Evolutionary conservation across 306 rosid genomes (phyloP), one percentile per base, ranked within the genome.

Genomic region (Quercus glauca): DNA sequence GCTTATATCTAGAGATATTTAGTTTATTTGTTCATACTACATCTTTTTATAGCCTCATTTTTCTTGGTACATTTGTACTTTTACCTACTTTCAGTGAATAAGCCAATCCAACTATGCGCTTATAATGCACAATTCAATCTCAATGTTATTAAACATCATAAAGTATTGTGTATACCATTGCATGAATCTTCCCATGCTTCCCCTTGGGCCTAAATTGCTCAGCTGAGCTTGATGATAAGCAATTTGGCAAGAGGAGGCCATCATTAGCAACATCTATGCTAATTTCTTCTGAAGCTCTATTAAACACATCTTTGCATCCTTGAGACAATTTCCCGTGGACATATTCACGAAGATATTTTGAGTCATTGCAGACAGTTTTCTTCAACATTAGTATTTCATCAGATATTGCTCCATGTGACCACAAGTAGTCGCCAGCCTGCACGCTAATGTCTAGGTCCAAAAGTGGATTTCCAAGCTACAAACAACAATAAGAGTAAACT

Each of bases 391-490:
- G 70, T 29, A 43, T 64, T 64, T 64, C 23, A 28, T 64, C 45
- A 29, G 70, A 64, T 64, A 64, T 64, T 64, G 70, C 70, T 64
- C 45, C 45, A 28, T 29, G 45, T 9, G 52, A 35, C 52, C 72
- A 35, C 17, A 67, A 35, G 72, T 35, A 67, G 3, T 35, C 72
- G 4, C 72, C 72, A 1, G 72, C 51, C 52, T 7, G 12, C 52
- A 67, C 72, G 52, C 72, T 67, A n/a, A 9, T 67, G 18, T 67
- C 72, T 7, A 67, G 49, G 72, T 67, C 72, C 72, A 35, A 67
- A n/a, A 67, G 72, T 67, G 72, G 72, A 67, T 67, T 67, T 19
- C 72, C 72, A 19, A 67, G 72, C 72, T 67, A 67, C 72, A 67
- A 33, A 17, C 12, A 64, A 5, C 18, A 4, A 15, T 15, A 25